Base-by-base conservation (phyloP, 192 early-diverging fungal genomes). In the Coemansia sp. region DNA sequence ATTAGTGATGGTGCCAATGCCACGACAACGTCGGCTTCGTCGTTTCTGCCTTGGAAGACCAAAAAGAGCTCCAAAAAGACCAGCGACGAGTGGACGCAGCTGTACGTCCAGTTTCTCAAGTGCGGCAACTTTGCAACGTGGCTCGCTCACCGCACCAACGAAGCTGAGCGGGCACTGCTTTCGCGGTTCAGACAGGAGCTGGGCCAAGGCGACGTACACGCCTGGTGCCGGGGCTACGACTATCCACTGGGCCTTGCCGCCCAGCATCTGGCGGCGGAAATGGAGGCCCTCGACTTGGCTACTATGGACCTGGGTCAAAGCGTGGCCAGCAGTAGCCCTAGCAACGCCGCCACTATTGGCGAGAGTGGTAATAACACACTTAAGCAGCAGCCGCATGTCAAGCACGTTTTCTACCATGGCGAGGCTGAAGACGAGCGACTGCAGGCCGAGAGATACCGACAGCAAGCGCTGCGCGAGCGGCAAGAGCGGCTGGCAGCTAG, bases 101-200 rank as follows among this genome's bases (percentile, higher is more conserved):
- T 99, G 61, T 99, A 99, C 81, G 71, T 79, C 38, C 89, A 89
- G 61, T 99, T 99, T 76, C 81, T 98, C 47, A 92, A 92, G 78
- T 96, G 94, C 53, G 91, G 94, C 53, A 98, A 96, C 71, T 99
- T 99, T 89, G 95, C 95, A 6, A 91, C 94, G 2, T 99, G 97
- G 97, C 87, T 99, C 29, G 92, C 92, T 13, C 84, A 90, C 43
- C 87, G 93, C 9, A 95, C 92, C 5, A 86, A 84, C 40, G 90
- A 93, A 39, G 90, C 94, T 0, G 92, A 94, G 76, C 89, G 91
- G 39, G 92, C 93, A 64, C 89, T 97, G 87, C 84, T 90, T 40
- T 75, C 78, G 55, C 87, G 92, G 20, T 94, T 95, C 71, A 73
- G 95, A 27, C 86, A 90, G 67, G 89, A 92, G 57, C 76, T 97